Conservation (phyloP, 352 stramenopile genomes). For the Phytopythium cucurbitacearum region DNA sequence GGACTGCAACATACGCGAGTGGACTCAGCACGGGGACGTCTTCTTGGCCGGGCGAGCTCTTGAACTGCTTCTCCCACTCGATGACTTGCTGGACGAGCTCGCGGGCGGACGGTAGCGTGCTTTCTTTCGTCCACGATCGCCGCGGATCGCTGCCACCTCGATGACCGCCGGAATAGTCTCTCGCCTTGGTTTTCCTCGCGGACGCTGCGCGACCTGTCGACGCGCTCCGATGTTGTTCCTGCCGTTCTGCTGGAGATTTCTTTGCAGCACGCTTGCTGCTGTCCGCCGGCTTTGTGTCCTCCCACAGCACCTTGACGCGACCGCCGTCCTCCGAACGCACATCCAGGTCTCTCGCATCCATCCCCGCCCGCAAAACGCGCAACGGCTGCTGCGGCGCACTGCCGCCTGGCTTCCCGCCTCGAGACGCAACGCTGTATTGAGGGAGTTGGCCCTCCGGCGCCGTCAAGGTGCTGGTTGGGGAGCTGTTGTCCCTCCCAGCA, state of each 20-base stretch:
- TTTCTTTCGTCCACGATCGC: background rate
- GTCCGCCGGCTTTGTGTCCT: background rate
- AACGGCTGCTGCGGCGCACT: too few species aligned
- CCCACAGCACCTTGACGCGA: conserved; percentile 4
- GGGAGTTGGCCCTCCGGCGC: too few species aligned
- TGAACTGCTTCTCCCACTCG: conserved; percentile 18
- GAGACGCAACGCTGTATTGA: too few species aligned
- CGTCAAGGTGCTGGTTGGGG: too few species aligned
- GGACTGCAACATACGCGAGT: background rate
- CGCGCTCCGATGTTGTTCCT: background rate
- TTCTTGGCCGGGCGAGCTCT: background rate
- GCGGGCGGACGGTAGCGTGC: background rate
- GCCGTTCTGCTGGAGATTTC: background rate
- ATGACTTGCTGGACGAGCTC: conserved; percentile 14
- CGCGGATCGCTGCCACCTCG: background rate
- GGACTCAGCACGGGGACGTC: background rate
- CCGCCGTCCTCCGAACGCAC: too few species aligned
- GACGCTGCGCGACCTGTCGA: background rate
- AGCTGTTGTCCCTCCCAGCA: too few species aligned
- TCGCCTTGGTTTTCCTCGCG: background rate
- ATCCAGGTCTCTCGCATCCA: too few species aligned
- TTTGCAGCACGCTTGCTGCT: too few species aligned
- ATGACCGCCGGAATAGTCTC: background rate
- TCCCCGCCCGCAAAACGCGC: too few species aligned
- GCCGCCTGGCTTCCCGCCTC: too few species aligned